phyloP scores from a whole-genome alignment of 164 flowering plant species.

The Saururus chinensis region DNA sequence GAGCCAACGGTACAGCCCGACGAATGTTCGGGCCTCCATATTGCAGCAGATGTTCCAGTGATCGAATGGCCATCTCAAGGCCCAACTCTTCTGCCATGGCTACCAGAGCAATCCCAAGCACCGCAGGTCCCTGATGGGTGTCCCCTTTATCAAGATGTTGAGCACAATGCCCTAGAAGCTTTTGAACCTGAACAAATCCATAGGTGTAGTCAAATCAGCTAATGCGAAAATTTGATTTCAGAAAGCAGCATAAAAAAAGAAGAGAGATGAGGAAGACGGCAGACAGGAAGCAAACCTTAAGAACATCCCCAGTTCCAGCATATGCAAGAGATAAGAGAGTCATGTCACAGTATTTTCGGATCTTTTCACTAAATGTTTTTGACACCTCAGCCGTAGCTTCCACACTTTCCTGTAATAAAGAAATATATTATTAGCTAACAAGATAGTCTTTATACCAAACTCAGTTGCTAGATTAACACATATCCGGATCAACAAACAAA shows the following conservation, averaged over 20 bases:
- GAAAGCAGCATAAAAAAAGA: background rate
- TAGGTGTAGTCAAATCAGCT: background rate
- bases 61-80: slow-evolving; percentile 94
- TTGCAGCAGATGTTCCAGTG: slow-evolving; percentile 88
- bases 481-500: too few species aligned
- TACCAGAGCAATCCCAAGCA: slow-evolving; percentile 96
- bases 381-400: slow-evolving; percentile 97
- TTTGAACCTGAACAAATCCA: slow-evolving; percentile 56
- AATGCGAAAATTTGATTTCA: background rate
- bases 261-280: background rate
- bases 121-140: slow-evolving; percentile 96
- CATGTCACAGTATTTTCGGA: slow-evolving; percentile 88
- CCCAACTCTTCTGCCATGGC: slow-evolving; percentile 99
- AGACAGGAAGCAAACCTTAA: slow-evolving; percentile 48
- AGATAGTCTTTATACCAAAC: too few species aligned
- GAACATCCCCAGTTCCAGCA: slow-evolving; percentile 98
- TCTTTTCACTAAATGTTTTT: slow-evolving; percentile 83
- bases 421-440: background rate
- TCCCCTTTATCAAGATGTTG: slow-evolving; percentile 93
- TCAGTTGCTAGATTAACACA: too few species aligned
- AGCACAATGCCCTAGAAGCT: slow-evolving; percentile 87
- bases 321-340: slow-evolving; percentile 91
- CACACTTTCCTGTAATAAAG: slow-evolving; percentile 59
- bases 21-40: slow-evolving; percentile 93
- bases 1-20: slow-evolving; percentile 88